Evolutionary conservation across 1,139 yeast species (phyloP).

Genomic region (Candida tunisiensis): DNA sequence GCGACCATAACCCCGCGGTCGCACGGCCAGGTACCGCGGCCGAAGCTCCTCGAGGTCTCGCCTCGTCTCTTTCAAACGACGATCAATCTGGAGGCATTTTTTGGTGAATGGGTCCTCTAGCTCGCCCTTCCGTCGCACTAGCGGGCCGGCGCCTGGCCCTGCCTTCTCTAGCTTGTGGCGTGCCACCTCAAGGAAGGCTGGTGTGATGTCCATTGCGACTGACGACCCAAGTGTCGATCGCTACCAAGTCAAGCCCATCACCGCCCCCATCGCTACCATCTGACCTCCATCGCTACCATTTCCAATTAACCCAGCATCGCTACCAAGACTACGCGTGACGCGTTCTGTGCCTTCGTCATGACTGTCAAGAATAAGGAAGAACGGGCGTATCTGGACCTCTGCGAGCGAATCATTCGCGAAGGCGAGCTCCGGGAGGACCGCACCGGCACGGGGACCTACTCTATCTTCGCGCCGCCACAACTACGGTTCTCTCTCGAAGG

Average conservation of each 20-base stretch:
- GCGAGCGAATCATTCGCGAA: slow-evolving; percentile 54
- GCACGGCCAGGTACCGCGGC: slow-evolving; percentile 14
- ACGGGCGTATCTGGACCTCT: slow-evolving; percentile 71
- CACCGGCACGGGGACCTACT: slow-evolving; percentile 91
- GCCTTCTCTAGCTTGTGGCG: too few species aligned
- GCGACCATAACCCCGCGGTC: slow-evolving; percentile 6
- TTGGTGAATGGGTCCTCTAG: slow-evolving; percentile 12
- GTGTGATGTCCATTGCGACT: too few species aligned
- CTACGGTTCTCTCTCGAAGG: slow-evolving; percentile 61
- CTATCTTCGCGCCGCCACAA: slow-evolving; percentile 93
- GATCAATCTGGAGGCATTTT: slow-evolving; percentile 12
- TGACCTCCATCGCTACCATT: too few species aligned
- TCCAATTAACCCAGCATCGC: too few species aligned
- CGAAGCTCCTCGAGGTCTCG: slow-evolving; percentile 11
- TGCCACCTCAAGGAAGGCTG: too few species aligned
- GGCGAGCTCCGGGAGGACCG: slow-evolving; percentile 92
- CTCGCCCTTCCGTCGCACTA: too few species aligned
- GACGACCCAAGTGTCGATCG: too few species aligned
- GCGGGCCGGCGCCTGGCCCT: too few species aligned
- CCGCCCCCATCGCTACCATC: too few species aligned
- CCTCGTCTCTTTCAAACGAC: slow-evolving; percentile 9
- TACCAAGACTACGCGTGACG: too few species aligned
- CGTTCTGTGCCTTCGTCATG: too few species aligned
- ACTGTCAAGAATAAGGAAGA: slow-evolving; percentile 32
- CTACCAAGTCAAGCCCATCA: too few species aligned